These are phyloP conservation scores for Ceratonia siliqua DNA, from an alignment of 306 rosid species.

Conservation along the genomic window DNA sequence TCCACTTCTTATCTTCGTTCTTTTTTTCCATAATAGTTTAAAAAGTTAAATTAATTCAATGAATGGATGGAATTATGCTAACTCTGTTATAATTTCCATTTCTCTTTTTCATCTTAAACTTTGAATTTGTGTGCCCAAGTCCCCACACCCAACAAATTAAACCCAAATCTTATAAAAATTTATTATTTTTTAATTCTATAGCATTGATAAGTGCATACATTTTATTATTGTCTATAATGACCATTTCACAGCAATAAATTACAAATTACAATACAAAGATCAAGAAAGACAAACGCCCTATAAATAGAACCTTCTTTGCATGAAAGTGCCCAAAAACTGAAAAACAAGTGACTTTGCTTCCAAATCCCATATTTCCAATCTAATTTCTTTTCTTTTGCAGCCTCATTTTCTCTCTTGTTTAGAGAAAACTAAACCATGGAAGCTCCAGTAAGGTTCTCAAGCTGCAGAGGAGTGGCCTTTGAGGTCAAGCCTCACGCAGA, in stretches of 20 bases:
- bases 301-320: not conserved
- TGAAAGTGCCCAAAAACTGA: not conserved
- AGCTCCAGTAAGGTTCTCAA: constrained; percentile 47
- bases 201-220: not conserved
- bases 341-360: not conserved
- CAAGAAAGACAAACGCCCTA: not conserved
- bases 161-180: not conserved
- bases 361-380: not conserved
- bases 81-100: too few species aligned
- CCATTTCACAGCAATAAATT: not conserved
- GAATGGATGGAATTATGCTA: not conserved
- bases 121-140: not conserved
- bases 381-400: not conserved
- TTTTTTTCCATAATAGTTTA: not conserved
- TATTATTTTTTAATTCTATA: too few species aligned
- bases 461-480: constrained; percentile 59
- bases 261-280: not conserved
- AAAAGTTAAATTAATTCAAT: not conserved
- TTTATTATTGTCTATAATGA: not conserved
- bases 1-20: not conserved
- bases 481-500: constrained; percentile 46
- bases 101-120: too few species aligned
- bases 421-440: constrained; percentile 17
- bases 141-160: not conserved
- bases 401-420: not conserved